A percentile compares a stretch with the other conserved stretches of the same genome.
phyloP scores from a whole-genome alignment of 78 protist species.

The Speleostelium caveatum region DNA sequence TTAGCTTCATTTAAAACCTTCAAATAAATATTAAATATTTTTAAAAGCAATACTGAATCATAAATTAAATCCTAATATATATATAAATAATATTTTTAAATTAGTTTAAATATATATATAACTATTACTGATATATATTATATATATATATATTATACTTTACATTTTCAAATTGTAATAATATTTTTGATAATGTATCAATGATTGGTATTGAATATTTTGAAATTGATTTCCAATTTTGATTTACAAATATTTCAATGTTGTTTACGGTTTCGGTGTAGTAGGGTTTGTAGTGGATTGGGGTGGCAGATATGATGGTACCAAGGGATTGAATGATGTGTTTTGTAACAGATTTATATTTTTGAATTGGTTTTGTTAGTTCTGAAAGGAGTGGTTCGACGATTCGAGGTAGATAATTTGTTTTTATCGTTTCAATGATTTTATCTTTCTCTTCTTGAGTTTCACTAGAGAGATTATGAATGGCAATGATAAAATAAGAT shows the following conservation, averaged over 20 bases:
- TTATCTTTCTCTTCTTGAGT: background rate
- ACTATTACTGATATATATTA: too few relatives aligned
- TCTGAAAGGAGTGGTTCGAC: conserved; percentile 7
- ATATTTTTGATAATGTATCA: conserved; percentile 1
- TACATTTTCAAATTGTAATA: background rate
- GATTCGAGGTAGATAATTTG: conserved; percentile 7
- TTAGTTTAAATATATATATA: background rate
- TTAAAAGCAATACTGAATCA: background rate
- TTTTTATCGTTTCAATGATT: background rate
- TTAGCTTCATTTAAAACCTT: conserved; percentile 5
- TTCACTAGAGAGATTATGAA: background rate
- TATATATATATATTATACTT: too few relatives aligned
- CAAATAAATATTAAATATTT: background rate
- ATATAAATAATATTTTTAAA: too few relatives aligned
- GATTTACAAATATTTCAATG: background rate
- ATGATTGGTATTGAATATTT: background rate
- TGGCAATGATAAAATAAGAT: conserved; percentile 12
- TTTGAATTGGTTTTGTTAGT: conserved; percentile 2
- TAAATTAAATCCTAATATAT: background rate
- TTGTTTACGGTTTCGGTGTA: background rate
- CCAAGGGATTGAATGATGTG: conserved; percentile 18
- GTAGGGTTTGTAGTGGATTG: background rate
- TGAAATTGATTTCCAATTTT: conserved; percentile 31
- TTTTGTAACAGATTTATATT: conserved; percentile 21
- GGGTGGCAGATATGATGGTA: background rate